These are phyloP conservation scores for Zopfia rhizophila DNA, from an alignment of 2,329 filamentous ascomycete genomes.

Conservation along the genomic window DNA sequence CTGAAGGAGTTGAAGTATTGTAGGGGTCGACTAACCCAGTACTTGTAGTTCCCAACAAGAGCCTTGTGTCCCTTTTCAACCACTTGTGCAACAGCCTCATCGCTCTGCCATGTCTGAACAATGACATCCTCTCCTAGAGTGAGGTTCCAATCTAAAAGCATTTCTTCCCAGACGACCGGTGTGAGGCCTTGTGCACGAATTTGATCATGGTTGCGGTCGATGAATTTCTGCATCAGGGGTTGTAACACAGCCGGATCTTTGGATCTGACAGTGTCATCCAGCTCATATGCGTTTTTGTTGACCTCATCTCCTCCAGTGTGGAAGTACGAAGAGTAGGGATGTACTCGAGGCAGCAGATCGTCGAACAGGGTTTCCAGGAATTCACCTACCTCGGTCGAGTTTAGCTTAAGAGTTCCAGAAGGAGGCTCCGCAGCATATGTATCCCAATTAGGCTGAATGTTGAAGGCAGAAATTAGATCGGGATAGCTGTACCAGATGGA, in stretches of 20 bases:
- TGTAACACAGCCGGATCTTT: conserved; percentile 72
- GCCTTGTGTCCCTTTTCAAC: conserved; percentile 74
- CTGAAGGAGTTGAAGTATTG: background rate
- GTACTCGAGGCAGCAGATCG: conserved; percentile 73
- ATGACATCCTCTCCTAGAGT: conserved; percentile 76
- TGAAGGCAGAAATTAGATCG: conserved; percentile 74
- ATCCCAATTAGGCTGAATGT: conserved; percentile 63
- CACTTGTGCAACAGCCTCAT: conserved; percentile 68
- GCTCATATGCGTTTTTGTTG: conserved; percentile 76
- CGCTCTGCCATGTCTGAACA: conserved; percentile 81
- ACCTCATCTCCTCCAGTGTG: conserved; percentile 91
- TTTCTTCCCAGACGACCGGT: conserved; percentile 90
- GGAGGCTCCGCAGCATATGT: conserved; percentile 66
- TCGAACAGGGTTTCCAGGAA: conserved; percentile 78
- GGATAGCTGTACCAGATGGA: conserved; percentile 73
- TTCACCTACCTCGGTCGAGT: conserved; percentile 73
- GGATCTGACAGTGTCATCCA: conserved; percentile 75
- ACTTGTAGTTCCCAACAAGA: conserved; percentile 79
- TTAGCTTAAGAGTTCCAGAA: conserved; percentile 76
- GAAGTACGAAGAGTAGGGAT: conserved; percentile 77
- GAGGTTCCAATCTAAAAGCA: conserved; percentile 81
- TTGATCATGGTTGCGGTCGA: conserved; percentile 74
- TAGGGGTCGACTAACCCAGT: conserved; percentile 67
- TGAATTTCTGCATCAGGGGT: conserved; percentile 81
- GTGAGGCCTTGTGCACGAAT: conserved; percentile 72